Conservation (phyloP, 202 grass and related monocot species). For the Musa balbisiana region DNA sequence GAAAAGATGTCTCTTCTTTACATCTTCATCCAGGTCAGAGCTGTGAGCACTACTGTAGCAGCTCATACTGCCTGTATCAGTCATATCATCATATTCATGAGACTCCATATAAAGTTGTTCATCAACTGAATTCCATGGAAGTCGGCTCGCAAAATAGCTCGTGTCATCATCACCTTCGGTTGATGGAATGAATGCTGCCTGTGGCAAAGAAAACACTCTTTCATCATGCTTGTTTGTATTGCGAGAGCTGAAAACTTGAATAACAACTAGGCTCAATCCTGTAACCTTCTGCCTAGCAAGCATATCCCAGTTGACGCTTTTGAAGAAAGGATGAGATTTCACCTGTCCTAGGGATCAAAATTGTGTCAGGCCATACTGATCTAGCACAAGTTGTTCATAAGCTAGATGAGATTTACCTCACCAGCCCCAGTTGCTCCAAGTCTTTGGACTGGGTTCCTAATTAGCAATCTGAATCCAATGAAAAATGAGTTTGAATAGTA, state of each 20-base stretch:
- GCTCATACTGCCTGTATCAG: constrained; percentile 62
- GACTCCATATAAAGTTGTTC: constrained; percentile 28
- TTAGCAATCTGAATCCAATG: constrained; percentile 49
- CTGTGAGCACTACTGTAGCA: constrained; percentile 69
- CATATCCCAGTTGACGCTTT: constrained; percentile 87
- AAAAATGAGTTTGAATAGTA: neutral
- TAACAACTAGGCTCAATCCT: neutral
- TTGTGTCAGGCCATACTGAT: constrained; percentile 32
- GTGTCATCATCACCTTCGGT: constrained; percentile 92
- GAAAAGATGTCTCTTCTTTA: constrained; percentile 23
- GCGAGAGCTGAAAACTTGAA: neutral
- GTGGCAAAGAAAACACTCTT: constrained; percentile 9
- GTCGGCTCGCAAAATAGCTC: constrained; percentile 80
- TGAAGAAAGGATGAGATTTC: constrained; percentile 92
- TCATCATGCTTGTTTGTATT: neutral
- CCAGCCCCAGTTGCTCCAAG: constrained; percentile 79
- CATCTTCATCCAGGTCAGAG: constrained; percentile 76
- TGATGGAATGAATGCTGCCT: constrained; percentile 78
- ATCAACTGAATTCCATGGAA: constrained; percentile 46
- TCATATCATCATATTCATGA: constrained; percentile 58
- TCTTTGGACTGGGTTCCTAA: constrained; percentile 73
- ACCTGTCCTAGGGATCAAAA: constrained; percentile 77
- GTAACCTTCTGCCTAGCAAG: constrained; percentile 73
- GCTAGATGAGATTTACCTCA: constrained; percentile 53
- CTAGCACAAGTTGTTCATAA: constrained; percentile 15